Conservation (phyloP, 768 basidiomycete species). For the Pisolithus microcarpus region DNA sequence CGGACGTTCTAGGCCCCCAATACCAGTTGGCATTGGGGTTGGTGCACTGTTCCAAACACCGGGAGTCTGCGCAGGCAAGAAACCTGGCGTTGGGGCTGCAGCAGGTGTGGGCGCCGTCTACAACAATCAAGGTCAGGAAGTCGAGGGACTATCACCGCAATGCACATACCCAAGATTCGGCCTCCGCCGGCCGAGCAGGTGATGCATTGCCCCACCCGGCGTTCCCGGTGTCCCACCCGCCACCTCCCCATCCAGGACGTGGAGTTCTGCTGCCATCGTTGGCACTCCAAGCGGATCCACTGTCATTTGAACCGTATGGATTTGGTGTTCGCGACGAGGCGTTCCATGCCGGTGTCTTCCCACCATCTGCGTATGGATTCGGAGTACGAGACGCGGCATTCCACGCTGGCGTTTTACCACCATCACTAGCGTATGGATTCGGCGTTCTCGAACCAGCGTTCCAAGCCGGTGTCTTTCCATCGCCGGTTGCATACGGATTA, state of each 20-base stretch:
- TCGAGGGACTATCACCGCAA: constrained; percentile 13
- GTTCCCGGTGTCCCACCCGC: constrained; percentile 18
- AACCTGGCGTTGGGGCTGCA: constrained; percentile 33
- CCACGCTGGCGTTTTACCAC: constrained; percentile 67
- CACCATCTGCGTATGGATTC: constrained; percentile 52
- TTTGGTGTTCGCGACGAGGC: constrained; percentile 49
- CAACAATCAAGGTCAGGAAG: constrained; percentile 6
- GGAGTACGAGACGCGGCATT: constrained; percentile 57
- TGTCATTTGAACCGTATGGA: constrained; percentile 33
- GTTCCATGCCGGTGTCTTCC: constrained; percentile 45
- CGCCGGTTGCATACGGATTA: constrained; percentile 56
- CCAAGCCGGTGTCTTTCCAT: constrained; percentile 57
- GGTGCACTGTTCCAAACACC: constrained; percentile 25
- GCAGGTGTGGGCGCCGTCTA: constrained; percentile 34
- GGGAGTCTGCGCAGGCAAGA: constrained; percentile 25
- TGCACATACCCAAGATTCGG: constrained; percentile 30
- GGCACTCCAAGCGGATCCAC: constrained; percentile 46
- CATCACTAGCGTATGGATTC: constrained; percentile 53
- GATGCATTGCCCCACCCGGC: constrained; percentile 26
- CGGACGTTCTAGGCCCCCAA: constrained; percentile 17
- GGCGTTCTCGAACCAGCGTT: constrained; percentile 60
- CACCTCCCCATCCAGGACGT: constrained; percentile 35
- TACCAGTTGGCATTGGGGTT: constrained; percentile 20
- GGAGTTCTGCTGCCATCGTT: constrained; percentile 45
- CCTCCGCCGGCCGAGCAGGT: constrained; percentile 25